phyloP scores from a whole-genome alignment of 306 rosid species.

The Adenanthera pavonina region DNA sequence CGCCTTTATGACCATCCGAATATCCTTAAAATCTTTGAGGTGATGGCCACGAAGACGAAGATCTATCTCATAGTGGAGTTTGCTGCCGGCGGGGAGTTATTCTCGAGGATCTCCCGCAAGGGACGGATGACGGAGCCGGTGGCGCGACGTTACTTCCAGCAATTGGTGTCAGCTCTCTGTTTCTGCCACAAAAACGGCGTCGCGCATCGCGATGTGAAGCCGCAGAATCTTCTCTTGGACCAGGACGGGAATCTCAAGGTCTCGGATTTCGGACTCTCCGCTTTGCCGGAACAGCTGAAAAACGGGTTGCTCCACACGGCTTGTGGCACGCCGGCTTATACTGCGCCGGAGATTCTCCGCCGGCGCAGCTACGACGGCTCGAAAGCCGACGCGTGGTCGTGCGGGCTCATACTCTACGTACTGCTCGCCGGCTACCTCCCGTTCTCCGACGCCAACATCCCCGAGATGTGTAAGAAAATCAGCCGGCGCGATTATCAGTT shows the following conservation, averaged over 20 bases:
- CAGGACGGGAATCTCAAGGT: constrained; percentile 67
- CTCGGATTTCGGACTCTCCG: constrained; percentile 92
- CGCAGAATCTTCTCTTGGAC: constrained; percentile 85
- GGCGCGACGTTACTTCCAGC: constrained; percentile 75
- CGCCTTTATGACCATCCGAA: constrained; percentile 81
- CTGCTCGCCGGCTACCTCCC: constrained; percentile 78
- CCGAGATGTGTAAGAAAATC: constrained; percentile 66
- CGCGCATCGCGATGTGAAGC: constrained; percentile 90
- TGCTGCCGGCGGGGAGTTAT: constrained; percentile 89
- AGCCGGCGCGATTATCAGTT: constrained; percentile 63
- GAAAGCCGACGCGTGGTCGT: constrained; percentile 89
- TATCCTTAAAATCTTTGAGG: constrained; percentile 79
- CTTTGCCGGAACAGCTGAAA: constrained; percentile 73
- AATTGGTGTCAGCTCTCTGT: constrained; percentile 71
- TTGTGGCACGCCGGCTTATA: constrained; percentile 90
- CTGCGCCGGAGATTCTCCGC: constrained; percentile 80
- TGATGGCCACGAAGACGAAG: constrained; percentile 81
- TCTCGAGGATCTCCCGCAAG: constrained; percentile 59
- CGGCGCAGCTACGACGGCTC: constrained; percentile 79
- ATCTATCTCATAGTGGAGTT: constrained; percentile 82
- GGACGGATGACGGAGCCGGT: constrained; percentile 54
- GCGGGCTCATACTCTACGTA: constrained; percentile 79
- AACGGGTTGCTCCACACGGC: constrained; percentile 87
- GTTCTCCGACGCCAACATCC: constrained; percentile 66
- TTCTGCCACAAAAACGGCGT: constrained; percentile 85